Evolutionary conservation across 805 yeast genomes (phyloP), one percentile per base, ranked within the genome.

Genomic region (baker's yeast (Saccharomyces cerevisiae)): DNA sequence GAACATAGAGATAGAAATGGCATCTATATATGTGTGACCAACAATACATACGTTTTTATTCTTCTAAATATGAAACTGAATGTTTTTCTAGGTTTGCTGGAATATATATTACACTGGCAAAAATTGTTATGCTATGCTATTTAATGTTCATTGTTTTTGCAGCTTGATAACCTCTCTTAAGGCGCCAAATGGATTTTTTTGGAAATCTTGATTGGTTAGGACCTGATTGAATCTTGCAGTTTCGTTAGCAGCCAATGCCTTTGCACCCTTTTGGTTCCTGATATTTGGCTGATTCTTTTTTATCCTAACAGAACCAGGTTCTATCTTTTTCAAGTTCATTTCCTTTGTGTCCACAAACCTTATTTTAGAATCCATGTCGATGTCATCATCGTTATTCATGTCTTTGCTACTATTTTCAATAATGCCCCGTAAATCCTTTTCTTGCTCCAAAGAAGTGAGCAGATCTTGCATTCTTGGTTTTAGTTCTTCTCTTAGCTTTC

Each of bases 401-500:
- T 29, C 27, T 43, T 32, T 55, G 49, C 50, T 56, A 6, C 53
- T 28, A 2, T 53, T 47, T 54, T 57, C 53, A 48, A 58, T 32
- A 55, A 57, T 50, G 51, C 60, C 60, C 48, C 55, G 55, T 36
- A 64, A 49, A 57, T 59, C 68, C 17, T 55, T 66, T 31, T 63
- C 73, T 26, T 69, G 69, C 24, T 75, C 78, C 51, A 87, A 72
- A 17, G 79, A 81, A 29, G 73, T 73, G 53, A 83, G 71, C 48
- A 87, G 69, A 59, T 87, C 94, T 52, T 77, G 74, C 80, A 87
- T 77, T 61, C 82, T 78, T 4, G 91, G 89, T 61, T 79, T 80
- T 56, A 87, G 71, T 59, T 83, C 80, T 54, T 85, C 86, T 61
- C 78, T 79, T 50, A 76, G 74, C 61, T 77, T 79, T 59, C 87